A percentile compares a stretch with the other conserved stretches of the same genome.
Evolutionary conservation across 305 asterid species (phyloP).

Genomic region (Nicotiana rustica): DNA sequence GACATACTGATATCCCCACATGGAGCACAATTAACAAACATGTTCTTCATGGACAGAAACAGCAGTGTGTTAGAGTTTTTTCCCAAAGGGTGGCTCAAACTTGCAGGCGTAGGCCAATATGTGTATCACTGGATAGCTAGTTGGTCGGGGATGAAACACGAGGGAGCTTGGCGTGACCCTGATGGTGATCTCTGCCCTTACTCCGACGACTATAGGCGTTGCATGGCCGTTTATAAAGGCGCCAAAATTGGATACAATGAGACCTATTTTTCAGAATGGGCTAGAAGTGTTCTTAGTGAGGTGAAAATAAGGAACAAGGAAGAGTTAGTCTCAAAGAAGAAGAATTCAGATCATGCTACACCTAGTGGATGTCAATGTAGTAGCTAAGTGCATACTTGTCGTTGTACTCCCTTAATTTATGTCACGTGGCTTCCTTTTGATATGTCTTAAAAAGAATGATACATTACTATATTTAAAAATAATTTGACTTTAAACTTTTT

Average conservation of each 20-base stretch:
- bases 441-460: no score
- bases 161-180: conserved; percentile 82
- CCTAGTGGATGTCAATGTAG: conserved; percentile 41
- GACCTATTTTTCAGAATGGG: conserved; percentile 61
- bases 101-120: conserved; percentile 76
- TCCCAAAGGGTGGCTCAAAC: conserved; percentile 80
- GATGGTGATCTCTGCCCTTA: conserved; percentile 53
- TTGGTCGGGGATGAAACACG: conserved; percentile 82
- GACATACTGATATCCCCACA: conserved; percentile 74
- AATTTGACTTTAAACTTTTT: no score
- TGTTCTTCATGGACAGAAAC: conserved; percentile 72
- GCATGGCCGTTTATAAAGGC: conserved; percentile 63
- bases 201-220: conserved; percentile 60
- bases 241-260: conserved; percentile 62
- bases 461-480: no score
- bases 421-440: not conserved
- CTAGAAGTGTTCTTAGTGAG: conserved; percentile 49
- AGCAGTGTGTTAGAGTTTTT: conserved; percentile 78
- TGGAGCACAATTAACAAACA: conserved; percentile 77
- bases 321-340: conserved; percentile 24
- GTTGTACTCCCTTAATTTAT: no score
- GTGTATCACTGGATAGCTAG: conserved; percentile 77
- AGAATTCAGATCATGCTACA: conserved; percentile 5
- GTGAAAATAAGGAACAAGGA: conserved; percentile 52
- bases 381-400: not conserved